Evolutionary conservation across 1,284 basidiomycete genomes (phyloP), one percentile per base, ranked within the genome.

Genomic region (Austroboletus niveus): DNA sequence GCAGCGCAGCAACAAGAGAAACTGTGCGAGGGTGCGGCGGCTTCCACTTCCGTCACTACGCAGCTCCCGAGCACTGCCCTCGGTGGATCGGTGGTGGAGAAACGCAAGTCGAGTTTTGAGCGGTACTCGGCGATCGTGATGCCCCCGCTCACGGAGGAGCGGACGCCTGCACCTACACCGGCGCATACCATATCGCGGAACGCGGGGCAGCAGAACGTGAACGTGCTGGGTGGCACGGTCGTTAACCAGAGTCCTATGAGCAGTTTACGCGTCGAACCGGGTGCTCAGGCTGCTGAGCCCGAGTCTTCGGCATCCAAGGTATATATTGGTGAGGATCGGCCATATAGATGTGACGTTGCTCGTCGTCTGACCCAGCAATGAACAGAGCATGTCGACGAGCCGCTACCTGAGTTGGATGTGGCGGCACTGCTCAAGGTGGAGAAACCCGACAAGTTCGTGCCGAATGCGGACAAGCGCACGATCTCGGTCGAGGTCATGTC

Each of bases 401-500:
- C 76, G 29, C 60, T 85, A 20, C 82, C 84, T 2, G 46, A 58
- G 15, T 65, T 85, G 45, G 74, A 86, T 51, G 63, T 87, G 27
- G 69, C 72, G 12, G 60, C 71, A 11, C 60, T 87, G 20, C 59
- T 84, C 31, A 65, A 65, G 22, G 57, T 64, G 9, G 60, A 57
- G 24, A 35, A 54, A 45, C 24, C 61, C 52, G 20, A 58, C 0
- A 41, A 48, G 8, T 68, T 66, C 57, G 60, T 55, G 30, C 67
- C 73, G 14, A 62, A 73, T 49, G 55, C 70, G 1, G 78, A 80
- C 45, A 48, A 69, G n/a, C 73, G 72, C 50, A 83, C 78, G 0
- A 78, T 92, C 41, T 89, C 87, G 15, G 80, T 89, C 5, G 88
- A 91, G 34, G 77, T 88, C 1, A 71, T 90, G 64, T 68, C 72